Conservation (phyloP, 257 asterid genomes). For the Lycium barbarum region DNA sequence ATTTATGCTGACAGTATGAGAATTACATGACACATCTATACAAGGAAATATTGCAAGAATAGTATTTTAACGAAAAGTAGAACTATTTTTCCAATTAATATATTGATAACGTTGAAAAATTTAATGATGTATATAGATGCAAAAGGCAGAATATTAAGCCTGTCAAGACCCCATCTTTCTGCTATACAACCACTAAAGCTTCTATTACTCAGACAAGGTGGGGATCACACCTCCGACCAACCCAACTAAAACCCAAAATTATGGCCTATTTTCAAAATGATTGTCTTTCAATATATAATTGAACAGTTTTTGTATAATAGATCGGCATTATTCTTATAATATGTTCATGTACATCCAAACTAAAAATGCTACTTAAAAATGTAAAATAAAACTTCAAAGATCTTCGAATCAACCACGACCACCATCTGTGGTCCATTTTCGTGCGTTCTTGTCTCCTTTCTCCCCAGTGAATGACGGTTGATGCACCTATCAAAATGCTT, state of each 20-base stretch:
- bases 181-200: constrained; percentile 15
- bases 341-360: constrained; percentile 1
- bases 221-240: constrained; percentile 30
- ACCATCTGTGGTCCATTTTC: neutral
- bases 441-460: neutral
- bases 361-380: neutral
- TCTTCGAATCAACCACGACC: neutral
- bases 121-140: neutral
- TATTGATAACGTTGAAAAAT: neutral
- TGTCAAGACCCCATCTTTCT: neutral
- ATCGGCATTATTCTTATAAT: neutral
- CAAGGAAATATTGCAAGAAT: neutral
- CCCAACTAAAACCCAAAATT: constrained; percentile 31
- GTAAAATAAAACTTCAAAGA: neutral
- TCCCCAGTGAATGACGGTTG: neutral
- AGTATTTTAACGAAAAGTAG: neutral
- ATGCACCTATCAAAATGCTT: neutral
- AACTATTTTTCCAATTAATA: neutral
- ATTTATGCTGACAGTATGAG: neutral
- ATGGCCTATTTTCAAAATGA: neutral
- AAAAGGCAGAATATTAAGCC: neutral
- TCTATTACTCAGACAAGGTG: constrained; percentile 1
- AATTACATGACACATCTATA: neutral
- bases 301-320: neutral
- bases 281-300: constrained; percentile 19